Evolutionary conservation across 805 yeast species (phyloP).

Genomic region (Wickerhamiella azymoides): DNA sequence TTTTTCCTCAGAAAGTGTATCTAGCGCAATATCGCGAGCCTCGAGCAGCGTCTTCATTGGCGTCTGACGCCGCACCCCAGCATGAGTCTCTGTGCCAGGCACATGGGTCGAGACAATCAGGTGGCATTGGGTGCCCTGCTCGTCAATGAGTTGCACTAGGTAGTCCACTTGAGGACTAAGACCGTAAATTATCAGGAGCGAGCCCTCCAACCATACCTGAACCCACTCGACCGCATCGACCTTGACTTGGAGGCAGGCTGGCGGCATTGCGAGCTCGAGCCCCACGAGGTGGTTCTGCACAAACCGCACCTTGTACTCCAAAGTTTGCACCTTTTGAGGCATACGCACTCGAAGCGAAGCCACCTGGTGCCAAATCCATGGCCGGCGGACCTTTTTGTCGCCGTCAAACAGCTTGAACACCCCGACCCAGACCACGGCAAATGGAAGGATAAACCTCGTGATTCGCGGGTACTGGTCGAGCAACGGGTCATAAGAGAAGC

Average conservation of each 20-base stretch:
- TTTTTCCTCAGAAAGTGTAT: conserved; percentile 43
- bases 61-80: conserved; percentile 24
- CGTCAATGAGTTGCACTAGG: conserved; percentile 36
- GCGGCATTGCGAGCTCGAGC: conserved; percentile 1
- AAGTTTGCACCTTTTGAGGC: neutral
- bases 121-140: conserved; percentile 19
- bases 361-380: conserved; percentile 1
- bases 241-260: conserved; percentile 25
- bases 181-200: conserved; percentile 47
- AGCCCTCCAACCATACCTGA: conserved; percentile 34
- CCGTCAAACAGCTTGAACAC: neutral
- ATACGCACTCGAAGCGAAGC: neutral
- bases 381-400: neutral
- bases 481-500: neutral
- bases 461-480: neutral
- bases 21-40: conserved; percentile 50
- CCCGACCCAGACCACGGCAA: neutral
- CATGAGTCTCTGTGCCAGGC: conserved; percentile 23
- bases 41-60: conserved; percentile 54
- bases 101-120: conserved; percentile 14
- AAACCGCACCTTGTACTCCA: conserved; percentile 12
- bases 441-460: neutral
- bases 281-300: conserved; percentile 24
- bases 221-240: conserved; percentile 63
- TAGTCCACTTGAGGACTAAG: conserved; percentile 52